A percentile compares a stretch with the other conserved stretches of the same genome.
These are phyloP conservation scores for Melastoma malabathricum DNA, from an alignment of 345 rosid species.

Conservation along the genomic window DNA sequence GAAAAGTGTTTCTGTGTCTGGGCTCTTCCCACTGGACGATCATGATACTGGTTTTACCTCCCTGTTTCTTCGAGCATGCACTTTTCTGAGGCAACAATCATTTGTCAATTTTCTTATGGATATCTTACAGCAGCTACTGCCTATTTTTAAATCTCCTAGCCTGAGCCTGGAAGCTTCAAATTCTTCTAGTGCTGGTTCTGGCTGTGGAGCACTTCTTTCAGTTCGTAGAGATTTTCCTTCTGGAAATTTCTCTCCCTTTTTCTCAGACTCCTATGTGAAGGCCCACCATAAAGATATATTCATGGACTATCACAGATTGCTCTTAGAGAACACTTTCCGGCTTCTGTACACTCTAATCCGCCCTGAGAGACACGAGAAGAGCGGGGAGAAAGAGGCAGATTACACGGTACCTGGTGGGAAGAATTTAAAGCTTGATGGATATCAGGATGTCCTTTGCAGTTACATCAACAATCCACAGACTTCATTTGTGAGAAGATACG, in stretches of 20 bases:
- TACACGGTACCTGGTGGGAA: conserved; percentile 43
- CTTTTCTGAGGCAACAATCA: conserved; percentile 66
- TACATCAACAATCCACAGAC: conserved; percentile 92
- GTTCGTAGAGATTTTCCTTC: conserved; percentile 86
- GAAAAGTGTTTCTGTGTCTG: conserved; percentile 34
- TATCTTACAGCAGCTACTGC: conserved; percentile 81
- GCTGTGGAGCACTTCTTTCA: conserved; percentile 88
- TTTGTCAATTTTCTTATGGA: conserved; percentile 91
- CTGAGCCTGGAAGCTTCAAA: conserved; percentile 45
- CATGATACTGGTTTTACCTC: conserved; percentile 79
- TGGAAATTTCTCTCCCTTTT: conserved; percentile 89
- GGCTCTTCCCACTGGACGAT: conserved; percentile 50
- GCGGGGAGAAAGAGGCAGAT: conserved; percentile 76
- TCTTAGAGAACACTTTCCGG: conserved; percentile 90
- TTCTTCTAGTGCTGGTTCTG: conserved; percentile 59
- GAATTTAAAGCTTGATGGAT: conserved; percentile 90
- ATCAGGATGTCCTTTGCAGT: conserved; percentile 95
- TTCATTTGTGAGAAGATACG: conserved; percentile 91
- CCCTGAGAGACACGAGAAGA: conserved; percentile 97
- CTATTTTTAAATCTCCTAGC: conserved; percentile 68
- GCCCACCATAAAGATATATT: conserved; percentile 78
- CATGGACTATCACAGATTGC: conserved; percentile 77
- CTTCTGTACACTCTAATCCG: conserved; percentile 78
- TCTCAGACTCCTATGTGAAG: conserved; percentile 97
- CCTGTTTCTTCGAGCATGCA: conserved; percentile 74